Evolutionary conservation across 2,329 filamentous ascomycete species (phyloP), one percentile per base, ranked within the genome.

Genomic region (Chaetomiaceae sp.): DNA sequence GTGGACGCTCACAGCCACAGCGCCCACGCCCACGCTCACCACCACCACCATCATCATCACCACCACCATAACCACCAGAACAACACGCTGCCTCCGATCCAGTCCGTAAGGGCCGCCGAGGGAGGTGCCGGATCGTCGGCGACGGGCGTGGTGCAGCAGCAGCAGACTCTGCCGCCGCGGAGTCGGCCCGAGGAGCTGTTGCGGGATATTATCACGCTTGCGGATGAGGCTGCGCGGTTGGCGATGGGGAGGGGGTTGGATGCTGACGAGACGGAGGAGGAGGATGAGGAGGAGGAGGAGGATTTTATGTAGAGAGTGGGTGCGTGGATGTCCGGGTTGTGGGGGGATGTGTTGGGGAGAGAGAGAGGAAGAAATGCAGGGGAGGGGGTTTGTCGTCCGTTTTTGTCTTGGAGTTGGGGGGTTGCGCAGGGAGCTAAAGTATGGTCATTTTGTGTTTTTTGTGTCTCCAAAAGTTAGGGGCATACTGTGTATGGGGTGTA

Each of bases 191-290:
- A 68, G 52, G 62, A 64, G 33, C 53, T 68, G 30, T 54, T 69
- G 17, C 51, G 62, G 31, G 67, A 69, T 43, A 69, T 69, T n/a
- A 64, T 68, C 27, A 63, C 64, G 30, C 63, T 77, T n/a, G 67
- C 73, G 12, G 70, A 72, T 41, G 70, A 71, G 56, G 68, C 72
- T 31, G 69, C 70, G 2, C 64, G 66, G 49, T 63, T 77, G 55
- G 71, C 70, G 16, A 58, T 76, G 48, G 67, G 66, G 14, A 54
- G 57, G 41, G 51, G 40, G 41, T 33, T 42, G 21, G 59, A 56
- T 30, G 50, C 35, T 20, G 60, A 60, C 21, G 61, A 63, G 55
- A 60, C 55, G 10, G 70, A 64, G 45, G 62, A 72, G 14, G 72
- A 73, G 27, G 72, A 75, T 10, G 25, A 62, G 50, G 58, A 54